Percentiles rank a stretch among this genome's conserved stretches.
Conservation (phyloP, 2,329 filamentous ascomycete genomes). For the Aspergillus nomiae region DNA sequence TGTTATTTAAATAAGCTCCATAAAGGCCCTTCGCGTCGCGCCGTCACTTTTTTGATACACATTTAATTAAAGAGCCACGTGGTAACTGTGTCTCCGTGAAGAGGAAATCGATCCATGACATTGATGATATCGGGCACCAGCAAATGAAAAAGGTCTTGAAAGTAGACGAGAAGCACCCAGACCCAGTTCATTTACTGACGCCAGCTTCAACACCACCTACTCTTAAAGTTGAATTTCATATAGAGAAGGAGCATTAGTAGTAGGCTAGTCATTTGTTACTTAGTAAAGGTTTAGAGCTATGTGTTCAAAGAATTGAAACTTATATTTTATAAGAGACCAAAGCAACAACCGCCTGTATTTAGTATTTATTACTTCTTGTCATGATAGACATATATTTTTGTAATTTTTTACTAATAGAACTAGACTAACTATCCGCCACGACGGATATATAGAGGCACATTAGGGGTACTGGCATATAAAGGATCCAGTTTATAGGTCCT, state of each 20-base stretch:
- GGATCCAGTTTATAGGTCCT: too few species aligned
- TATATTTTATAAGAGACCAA: background rate
- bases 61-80: slow-evolving; percentile 7
- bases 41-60: slow-evolving; percentile 3
- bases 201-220: background rate
- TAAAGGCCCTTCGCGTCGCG: background rate
- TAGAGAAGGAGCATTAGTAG: background rate
- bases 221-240: background rate
- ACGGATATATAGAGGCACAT: too few species aligned
- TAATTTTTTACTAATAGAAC: too few species aligned
- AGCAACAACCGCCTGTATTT: background rate
- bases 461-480: too few species aligned
- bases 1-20: background rate
- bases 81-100: slow-evolving; percentile 1
- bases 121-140: too few species aligned
- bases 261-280: background rate
- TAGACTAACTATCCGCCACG: too few species aligned
- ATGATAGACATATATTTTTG: background rate
- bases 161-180: too few species aligned
- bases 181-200: background rate
- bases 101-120: slow-evolving; percentile 6
- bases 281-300: background rate
- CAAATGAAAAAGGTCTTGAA: too few species aligned
- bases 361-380: background rate
- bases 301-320: background rate